A percentile compares a stretch with the other conserved stretches of the same genome.
Conservation (phyloP, 768 basidiomycete genomes). For the Coprinopsis strossmayeri region DNA sequence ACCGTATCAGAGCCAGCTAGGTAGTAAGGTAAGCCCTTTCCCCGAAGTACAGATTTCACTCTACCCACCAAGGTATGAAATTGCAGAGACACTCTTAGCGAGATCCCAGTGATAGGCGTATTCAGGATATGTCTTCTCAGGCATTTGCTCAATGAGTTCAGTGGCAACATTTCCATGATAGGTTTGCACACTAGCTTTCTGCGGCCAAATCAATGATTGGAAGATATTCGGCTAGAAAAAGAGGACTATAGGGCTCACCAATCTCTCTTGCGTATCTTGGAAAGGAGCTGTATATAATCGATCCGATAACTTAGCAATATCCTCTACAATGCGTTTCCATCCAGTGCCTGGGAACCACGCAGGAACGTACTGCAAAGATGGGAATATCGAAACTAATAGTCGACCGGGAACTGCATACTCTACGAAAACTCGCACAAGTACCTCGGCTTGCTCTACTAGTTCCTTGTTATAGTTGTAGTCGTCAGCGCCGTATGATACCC, state of each 20-base stretch:
- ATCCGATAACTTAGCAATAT: constrained; percentile 22
- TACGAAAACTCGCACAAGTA: constrained; percentile 17
- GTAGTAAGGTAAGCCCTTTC: background rate
- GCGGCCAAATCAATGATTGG: too few relatives aligned
- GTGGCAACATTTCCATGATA: background rate
- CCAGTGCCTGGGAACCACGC: constrained; percentile 40
- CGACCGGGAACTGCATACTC: constrained; percentile 21
- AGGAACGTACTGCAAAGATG: constrained; percentile 21
- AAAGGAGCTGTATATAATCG: constrained; percentile 8
- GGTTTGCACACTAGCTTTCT: too few relatives aligned
- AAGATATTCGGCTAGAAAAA: too few relatives aligned
- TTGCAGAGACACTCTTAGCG: background rate
- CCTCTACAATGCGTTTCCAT: constrained; percentile 32
- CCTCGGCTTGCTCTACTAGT: constrained; percentile 19
- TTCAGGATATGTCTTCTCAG: background rate
- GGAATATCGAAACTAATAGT: constrained; percentile 23
- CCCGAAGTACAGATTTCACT: too few relatives aligned
- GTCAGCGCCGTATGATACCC: constrained; percentile 9
- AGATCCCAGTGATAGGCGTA: background rate
- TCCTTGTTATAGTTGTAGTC: background rate
- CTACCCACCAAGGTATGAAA: background rate
- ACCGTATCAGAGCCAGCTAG: constrained; percentile 1
- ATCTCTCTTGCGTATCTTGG: background rate
- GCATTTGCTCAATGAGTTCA: background rate
- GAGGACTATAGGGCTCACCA: too few relatives aligned